Conservation (phyloP, 169 alveolate species). For the Plasmodium billcollinsi region DNA sequence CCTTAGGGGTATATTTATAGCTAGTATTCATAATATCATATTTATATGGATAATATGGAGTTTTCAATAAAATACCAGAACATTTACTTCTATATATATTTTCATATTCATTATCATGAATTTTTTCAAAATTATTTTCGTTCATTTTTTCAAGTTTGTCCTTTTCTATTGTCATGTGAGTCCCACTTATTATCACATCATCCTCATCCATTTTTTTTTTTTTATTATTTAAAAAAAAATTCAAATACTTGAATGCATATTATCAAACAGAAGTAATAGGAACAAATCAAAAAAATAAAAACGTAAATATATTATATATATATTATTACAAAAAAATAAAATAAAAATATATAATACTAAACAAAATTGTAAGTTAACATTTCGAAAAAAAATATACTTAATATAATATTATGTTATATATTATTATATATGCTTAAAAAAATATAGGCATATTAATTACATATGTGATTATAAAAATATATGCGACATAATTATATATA, state of each 20-base stretch:
- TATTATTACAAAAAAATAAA: not conserved
- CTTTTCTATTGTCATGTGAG: slow-evolving; percentile 18
- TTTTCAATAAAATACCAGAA: slow-evolving; percentile 62
- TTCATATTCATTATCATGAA: slow-evolving; percentile 44
- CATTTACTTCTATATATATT: slow-evolving; percentile 48
- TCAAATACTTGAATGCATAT: no score
- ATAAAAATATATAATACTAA: no score
- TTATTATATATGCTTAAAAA: no score
- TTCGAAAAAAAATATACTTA: no score
- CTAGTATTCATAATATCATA: slow-evolving; percentile 71
- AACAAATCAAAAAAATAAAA: no score
- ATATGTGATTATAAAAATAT: no score
- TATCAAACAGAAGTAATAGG: no score
- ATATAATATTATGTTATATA: no score
- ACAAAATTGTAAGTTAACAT: no score
- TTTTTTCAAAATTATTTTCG: slow-evolving; percentile 35
- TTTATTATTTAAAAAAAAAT: not conserved
- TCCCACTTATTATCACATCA: slow-evolving; percentile 59
- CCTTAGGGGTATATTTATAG: slow-evolving; percentile 80
- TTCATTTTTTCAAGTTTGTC: slow-evolving; percentile 35
- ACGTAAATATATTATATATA: not conserved
- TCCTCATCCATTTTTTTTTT: slow-evolving; percentile 28
- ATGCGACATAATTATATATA: no score
- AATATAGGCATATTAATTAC: no score
- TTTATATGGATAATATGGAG: slow-evolving; percentile 72